Evolutionary conservation across 2,329 filamentous ascomycete genomes (phyloP).

Genomic region (Trichoderma cornu-damae): DNA sequence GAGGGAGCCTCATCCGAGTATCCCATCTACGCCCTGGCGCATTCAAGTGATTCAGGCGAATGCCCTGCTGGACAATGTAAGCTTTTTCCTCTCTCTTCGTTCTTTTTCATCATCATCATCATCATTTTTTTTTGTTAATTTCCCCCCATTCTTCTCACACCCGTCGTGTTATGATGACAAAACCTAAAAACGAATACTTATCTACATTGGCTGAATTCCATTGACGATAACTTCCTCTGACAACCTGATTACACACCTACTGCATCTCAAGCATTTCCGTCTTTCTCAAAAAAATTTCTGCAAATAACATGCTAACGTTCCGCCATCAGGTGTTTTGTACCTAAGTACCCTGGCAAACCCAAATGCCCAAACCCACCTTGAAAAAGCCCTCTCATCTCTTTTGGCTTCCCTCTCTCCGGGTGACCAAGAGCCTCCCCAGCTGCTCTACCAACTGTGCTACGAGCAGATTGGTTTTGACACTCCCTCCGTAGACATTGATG

Average conservation of each 20-base stretch:
- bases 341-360: slow-evolving; percentile 35
- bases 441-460: slow-evolving; percentile 52
- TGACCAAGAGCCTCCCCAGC: slow-evolving; percentile 27
- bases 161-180: slow-evolving; percentile 72
- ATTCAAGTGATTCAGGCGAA: slow-evolving; percentile 89
- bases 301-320: not conserved
- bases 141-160: slow-evolving; percentile 9
- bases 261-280: slow-evolving; percentile 7
- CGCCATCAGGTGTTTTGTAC: slow-evolving; percentile 36
- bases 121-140: no score
- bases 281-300: not conserved
- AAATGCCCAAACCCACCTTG: slow-evolving; percentile 35
- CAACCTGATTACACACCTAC: slow-evolving; percentile 70
- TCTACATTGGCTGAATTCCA: slow-evolving; percentile 99
- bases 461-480: slow-evolving; percentile 42
- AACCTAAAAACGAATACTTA: slow-evolving; percentile 80
- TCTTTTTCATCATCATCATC: no score
- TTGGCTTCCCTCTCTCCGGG: slow-evolving; percentile 31
- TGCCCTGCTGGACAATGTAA: slow-evolving; percentile 87
- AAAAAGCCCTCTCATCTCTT: slow-evolving; percentile 40
- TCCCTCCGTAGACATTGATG: slow-evolving; percentile 30
- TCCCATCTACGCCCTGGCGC: slow-evolving; percentile 60
- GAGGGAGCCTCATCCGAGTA: slow-evolving; percentile 34
- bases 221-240: slow-evolving; percentile 87
- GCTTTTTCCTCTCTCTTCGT: slow-evolving; percentile 40